A percentile compares a stretch with the other conserved stretches of the same genome.
Evolutionary conservation across 352 stramenopile species (phyloP).

Genomic region (Poterioochromonas sp.): DNA sequence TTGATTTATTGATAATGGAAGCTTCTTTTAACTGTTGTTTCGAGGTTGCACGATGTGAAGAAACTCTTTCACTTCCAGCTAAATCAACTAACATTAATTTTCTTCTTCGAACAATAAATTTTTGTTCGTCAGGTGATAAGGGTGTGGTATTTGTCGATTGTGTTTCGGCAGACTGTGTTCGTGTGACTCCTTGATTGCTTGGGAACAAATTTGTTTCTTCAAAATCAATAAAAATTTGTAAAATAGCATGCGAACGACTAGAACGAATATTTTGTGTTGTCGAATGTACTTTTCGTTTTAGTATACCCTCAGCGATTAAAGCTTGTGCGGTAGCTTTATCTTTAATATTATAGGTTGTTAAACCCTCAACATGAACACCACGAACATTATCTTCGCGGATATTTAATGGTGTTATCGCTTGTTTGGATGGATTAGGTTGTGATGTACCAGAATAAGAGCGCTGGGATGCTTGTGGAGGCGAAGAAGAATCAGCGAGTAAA

Average conservation of each 20-base stretch:
- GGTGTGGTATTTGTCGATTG: neutral
- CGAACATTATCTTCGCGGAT: neutral
- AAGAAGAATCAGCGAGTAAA: neutral
- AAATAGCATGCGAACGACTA: constrained; percentile 18
- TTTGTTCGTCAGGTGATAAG: neutral
- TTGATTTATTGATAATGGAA: constrained; percentile 18
- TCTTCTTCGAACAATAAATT: constrained; percentile 1
- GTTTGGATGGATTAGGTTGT: neutral
- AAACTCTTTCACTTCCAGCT: constrained; percentile 12
- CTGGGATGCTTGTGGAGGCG: no score
- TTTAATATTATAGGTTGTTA: neutral
- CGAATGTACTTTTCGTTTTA: neutral
- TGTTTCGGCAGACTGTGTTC: neutral
- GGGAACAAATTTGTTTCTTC: neutral
- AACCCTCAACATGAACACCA: neutral
- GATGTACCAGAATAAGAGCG: neutral
- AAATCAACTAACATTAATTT: constrained; percentile 20
- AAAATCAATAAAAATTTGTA: neutral
- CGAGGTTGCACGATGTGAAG: neutral
- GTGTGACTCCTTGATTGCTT: neutral
- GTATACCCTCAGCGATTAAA: neutral
- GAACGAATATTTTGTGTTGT: neutral
- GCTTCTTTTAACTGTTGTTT: constrained; percentile 6
- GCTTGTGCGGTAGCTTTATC: neutral
- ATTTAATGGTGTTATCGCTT: neutral